Conservation (phyloP, 2,329 filamentous ascomycete species). For the Ophiostoma ips region DNA sequence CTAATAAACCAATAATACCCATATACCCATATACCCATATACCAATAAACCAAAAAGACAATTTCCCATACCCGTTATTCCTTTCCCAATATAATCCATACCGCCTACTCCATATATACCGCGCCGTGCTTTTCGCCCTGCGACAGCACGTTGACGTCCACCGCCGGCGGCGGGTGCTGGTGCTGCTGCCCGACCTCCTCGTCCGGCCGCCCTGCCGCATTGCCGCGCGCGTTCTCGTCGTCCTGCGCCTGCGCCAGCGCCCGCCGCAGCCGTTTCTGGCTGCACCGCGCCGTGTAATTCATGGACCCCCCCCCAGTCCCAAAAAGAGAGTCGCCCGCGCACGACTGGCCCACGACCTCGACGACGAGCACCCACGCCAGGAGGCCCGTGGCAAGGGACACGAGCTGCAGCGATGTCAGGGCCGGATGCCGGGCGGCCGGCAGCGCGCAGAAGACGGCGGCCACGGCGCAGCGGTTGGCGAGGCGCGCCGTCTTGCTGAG, state of each 20-base stretch:
- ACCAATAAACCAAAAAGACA: too few species aligned
- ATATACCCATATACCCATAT: background rate
- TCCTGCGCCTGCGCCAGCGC: slow-evolving; percentile 14
- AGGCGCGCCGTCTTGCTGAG: slow-evolving; percentile 37
- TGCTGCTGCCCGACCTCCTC: slow-evolving; percentile 2
- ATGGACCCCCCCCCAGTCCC: slow-evolving; percentile 21
- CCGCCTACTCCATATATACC: slow-evolving; percentile 12
- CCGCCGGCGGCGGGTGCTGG: too few species aligned
- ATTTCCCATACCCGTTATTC: too few species aligned
- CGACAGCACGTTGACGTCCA: slow-evolving; percentile 18
- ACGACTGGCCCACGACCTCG: slow-evolving; percentile 36
- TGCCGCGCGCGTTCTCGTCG: background rate
- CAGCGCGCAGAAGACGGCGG: slow-evolving; percentile 39
- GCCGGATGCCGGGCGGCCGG: slow-evolving; percentile 34
- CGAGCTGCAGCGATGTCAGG: slow-evolving; percentile 31
- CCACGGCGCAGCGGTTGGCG: slow-evolving; percentile 33
- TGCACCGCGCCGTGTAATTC: slow-evolving; percentile 30
- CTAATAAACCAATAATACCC: background rate
- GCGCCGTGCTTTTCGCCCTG: slow-evolving; percentile 19
- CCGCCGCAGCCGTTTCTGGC: slow-evolving; percentile 23
- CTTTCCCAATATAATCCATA: background rate
- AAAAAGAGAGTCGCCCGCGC: slow-evolving; percentile 29
- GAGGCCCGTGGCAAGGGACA: slow-evolving; percentile 31
- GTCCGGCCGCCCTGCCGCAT: background rate
- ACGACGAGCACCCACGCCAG: slow-evolving; percentile 31